Conservation (phyloP, 1,139 yeast species). For the Meyerozyma smithsonii region DNA sequence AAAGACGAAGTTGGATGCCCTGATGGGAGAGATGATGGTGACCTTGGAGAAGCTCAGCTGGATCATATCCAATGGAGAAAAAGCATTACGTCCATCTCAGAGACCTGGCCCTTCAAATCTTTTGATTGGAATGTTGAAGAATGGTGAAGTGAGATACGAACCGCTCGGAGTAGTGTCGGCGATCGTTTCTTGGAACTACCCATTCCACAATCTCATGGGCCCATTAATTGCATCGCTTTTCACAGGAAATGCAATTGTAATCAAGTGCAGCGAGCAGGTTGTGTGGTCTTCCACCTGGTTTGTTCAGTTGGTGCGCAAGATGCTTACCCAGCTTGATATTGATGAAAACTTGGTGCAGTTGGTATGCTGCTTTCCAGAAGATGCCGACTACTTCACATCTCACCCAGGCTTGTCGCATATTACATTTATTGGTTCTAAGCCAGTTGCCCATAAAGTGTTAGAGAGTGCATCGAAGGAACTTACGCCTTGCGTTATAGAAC, state of each 20-base stretch:
- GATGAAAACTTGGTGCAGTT: constrained; percentile 82
- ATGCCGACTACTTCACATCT: constrained; percentile 78
- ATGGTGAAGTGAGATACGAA: constrained; percentile 89
- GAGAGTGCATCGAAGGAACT: constrained; percentile 75
- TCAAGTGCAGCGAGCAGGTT: constrained; percentile 93
- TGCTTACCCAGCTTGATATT: constrained; percentile 66
- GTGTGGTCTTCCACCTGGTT: constrained; percentile 90
- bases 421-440: constrained; percentile 93
- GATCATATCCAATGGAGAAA: constrained; percentile 81
- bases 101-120: constrained; percentile 86
- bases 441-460: constrained; percentile 85
- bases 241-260: constrained; percentile 85
- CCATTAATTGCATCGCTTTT: constrained; percentile 85
- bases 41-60: constrained; percentile 89
- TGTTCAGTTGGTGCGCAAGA: constrained; percentile 61
- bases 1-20: constrained; percentile 91
- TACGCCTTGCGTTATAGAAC: constrained; percentile 90
- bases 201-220: constrained; percentile 88
- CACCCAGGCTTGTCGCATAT: constrained; percentile 81
- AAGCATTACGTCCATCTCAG: constrained; percentile 60
- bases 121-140: constrained; percentile 66
- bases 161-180: constrained; percentile 90
- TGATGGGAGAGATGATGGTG: constrained; percentile 92
- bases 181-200: constrained; percentile 94
- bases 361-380: constrained; percentile 73